These are phyloP conservation scores for Coffea canephora DNA, from an alignment of 257 asterid genomes.

Conservation along the genomic window DNA sequence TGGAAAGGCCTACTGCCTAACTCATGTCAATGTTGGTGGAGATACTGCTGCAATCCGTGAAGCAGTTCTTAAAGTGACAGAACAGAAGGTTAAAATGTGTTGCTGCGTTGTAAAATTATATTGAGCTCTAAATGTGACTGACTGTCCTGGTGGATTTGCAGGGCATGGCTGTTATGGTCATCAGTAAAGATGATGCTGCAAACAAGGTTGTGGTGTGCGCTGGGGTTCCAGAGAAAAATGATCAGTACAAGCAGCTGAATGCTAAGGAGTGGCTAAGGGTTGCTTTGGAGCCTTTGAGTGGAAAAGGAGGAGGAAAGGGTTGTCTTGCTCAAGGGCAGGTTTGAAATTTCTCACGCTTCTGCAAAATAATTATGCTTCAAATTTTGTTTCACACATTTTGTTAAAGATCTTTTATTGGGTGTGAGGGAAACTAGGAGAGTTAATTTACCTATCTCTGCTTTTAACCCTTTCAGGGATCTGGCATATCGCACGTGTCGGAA, in stretches of 20 bases:
- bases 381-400: not conserved
- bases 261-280: slow-evolving; percentile 77
- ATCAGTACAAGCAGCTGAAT: slow-evolving; percentile 54
- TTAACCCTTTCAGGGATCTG: slow-evolving; percentile 52
- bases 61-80: slow-evolving; percentile 94
- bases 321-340: slow-evolving; percentile 98
- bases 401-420: not conserved
- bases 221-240: slow-evolving; percentile 83
- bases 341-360: slow-evolving; percentile 9
- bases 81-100: slow-evolving; percentile 57
- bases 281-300: slow-evolving; percentile 66
- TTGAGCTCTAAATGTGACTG: not conserved
- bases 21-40: slow-evolving; percentile 70
- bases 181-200: slow-evolving; percentile 64
- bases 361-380: not conserved
- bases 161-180: slow-evolving; percentile 85
- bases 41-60: slow-evolving; percentile 97
- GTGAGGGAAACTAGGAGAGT: not conserved
- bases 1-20: slow-evolving; percentile 79
- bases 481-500: slow-evolving; percentile 42
- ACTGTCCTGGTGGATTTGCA: slow-evolving; percentile 28
- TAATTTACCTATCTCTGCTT: not conserved
- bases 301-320: slow-evolving; percentile 98
- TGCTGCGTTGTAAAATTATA: not conserved
- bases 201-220: slow-evolving; percentile 93